phyloP scores from a whole-genome alignment of 2,329 filamentous ascomycete species.

The Phialophora macrospora region DNA sequence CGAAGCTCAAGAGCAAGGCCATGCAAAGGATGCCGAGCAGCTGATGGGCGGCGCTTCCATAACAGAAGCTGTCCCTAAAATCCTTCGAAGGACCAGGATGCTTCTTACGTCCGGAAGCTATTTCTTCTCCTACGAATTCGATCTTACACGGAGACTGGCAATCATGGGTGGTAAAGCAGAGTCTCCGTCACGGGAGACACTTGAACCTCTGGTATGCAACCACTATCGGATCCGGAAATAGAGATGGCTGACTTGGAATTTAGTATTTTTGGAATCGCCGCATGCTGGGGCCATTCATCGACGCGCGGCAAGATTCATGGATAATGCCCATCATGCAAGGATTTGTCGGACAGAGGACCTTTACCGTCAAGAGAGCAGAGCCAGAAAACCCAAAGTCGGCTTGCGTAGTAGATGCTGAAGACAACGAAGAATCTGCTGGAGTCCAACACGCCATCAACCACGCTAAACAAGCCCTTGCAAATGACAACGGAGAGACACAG shows the following conservation, averaged over 20 bases:
- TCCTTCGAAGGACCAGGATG: slow-evolving; percentile 81
- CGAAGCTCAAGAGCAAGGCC: slow-evolving; percentile 11
- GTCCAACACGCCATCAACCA: slow-evolving; percentile 27
- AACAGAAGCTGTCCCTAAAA: slow-evolving; percentile 74
- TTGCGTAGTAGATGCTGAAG: slow-evolving; percentile 40
- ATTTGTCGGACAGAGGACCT: slow-evolving; percentile 85
- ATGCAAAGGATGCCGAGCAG: slow-evolving; percentile 15
- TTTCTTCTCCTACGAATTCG: slow-evolving; percentile 93
- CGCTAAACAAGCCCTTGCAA: slow-evolving; percentile 36
- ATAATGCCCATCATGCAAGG: slow-evolving; percentile 88
- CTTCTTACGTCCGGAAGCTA: slow-evolving; percentile 87
- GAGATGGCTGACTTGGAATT: slow-evolving; percentile 17
- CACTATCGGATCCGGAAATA: background rate
- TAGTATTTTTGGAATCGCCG: slow-evolving; percentile 90
- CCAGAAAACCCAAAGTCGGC: slow-evolving; percentile 34
- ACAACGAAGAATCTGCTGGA: slow-evolving; percentile 49
- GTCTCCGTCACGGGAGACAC: slow-evolving; percentile 24
- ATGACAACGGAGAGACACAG: slow-evolving; percentile 46
- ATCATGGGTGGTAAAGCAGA: slow-evolving; percentile 21
- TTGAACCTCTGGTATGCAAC: slow-evolving; percentile 30
- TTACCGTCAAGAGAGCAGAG: slow-evolving; percentile 65
- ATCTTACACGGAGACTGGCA: slow-evolving; percentile 73
- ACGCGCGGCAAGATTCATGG: slow-evolving; percentile 71
- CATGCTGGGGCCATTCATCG: slow-evolving; percentile 73
- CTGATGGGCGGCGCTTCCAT: slow-evolving; percentile 41